Evolutionary conservation across 2,329 filamentous ascomycete species (phyloP).

Genomic region (Blastomyces gilchristii): DNA sequence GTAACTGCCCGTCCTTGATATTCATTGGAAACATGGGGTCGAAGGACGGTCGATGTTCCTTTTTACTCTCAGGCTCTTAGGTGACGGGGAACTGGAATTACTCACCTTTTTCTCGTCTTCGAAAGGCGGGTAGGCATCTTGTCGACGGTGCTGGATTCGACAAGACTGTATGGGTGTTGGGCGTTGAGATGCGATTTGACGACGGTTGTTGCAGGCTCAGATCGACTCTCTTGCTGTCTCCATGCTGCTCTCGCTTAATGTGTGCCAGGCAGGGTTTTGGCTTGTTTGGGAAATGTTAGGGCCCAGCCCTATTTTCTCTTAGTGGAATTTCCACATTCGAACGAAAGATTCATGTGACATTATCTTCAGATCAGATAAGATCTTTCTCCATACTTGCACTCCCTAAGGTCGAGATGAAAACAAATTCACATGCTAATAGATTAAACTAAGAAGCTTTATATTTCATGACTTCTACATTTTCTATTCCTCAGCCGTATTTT

Average conservation of each 20-base stretch:
- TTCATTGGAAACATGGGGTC: not conserved
- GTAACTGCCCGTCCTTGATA: not conserved
- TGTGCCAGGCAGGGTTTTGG: slow-evolving; percentile 14
- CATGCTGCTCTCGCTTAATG: slow-evolving; percentile 23
- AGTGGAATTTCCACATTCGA: slow-evolving; percentile 11
- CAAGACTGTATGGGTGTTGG: slow-evolving; percentile 30
- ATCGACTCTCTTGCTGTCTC: slow-evolving; percentile 13
- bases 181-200: slow-evolving; percentile 25
- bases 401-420: no score
- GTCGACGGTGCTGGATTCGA: slow-evolving; percentile 33
- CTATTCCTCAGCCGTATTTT: slow-evolving; percentile 8
- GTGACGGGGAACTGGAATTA: slow-evolving; percentile 16
- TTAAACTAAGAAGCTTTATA: not conserved
- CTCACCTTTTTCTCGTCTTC: slow-evolving; percentile 42
- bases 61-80: not conserved
- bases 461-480: not conserved
- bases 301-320: slow-evolving; percentile 22
- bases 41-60: not conserved
- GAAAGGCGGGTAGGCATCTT: slow-evolving; percentile 44
- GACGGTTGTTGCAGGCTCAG: slow-evolving; percentile 8
- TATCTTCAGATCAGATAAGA: not conserved
- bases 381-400: not conserved
- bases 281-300: slow-evolving; percentile 20
- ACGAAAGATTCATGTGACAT: not conserved
- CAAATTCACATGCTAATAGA: no score